Base-by-base conservation (phyloP, 352 stramenopile genomes). In the Phytophthora hybrid region DNA sequence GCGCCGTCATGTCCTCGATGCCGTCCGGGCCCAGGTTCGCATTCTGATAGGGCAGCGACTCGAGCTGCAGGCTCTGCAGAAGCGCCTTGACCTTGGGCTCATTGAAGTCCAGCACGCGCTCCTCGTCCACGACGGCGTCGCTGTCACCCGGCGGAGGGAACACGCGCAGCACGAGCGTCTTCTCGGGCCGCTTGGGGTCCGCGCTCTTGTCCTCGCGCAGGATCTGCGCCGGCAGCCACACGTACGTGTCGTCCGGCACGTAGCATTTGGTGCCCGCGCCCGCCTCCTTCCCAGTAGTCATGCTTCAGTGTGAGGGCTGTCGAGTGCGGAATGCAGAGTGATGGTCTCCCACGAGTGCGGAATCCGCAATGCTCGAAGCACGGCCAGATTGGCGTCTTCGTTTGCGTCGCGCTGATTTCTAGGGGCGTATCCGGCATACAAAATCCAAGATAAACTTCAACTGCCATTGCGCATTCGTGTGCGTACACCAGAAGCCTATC, bases 1-100 rank as follows among this genome's bases (percentile, higher is more conserved):
- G 83, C 34, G 83, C 71, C 56, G 90, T 94, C 91, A 97, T 96
- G 69, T 96, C 89, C n/a, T 95, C 89, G 23, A 91, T 92, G 58
- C 88, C 88, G 2, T 79, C 68, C 11, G 69, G 60, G 0, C 81
- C 85, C 19, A 93, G 49, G 63, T 84, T 84, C 23, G 94, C 85
- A 63, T 95, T 95, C 82, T 95, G 88, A 63, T 90, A 93, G 32
- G 86, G 85, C 68, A 95, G 68, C 57, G 86, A 80, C 62, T 95
- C 89, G 29, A 96, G 77, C 64, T 93, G 82, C 44, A 90, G 71
- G 16, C 63, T 89, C 64, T 79, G 72, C 62, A 96, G 82, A 39
- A 93, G 68, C 41, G 73, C 56, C 69, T 89, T 92, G 55, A 85
- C 83, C 31, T 89, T 82, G 32, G 78, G 78, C 57, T 94, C 89